Percentiles rank a stretch among this genome's conserved stretches.
These are phyloP conservation scores for Fusarium sp. DNA, from an alignment of 2,329 filamentous ascomycete genomes.

Conservation along the genomic window DNA sequence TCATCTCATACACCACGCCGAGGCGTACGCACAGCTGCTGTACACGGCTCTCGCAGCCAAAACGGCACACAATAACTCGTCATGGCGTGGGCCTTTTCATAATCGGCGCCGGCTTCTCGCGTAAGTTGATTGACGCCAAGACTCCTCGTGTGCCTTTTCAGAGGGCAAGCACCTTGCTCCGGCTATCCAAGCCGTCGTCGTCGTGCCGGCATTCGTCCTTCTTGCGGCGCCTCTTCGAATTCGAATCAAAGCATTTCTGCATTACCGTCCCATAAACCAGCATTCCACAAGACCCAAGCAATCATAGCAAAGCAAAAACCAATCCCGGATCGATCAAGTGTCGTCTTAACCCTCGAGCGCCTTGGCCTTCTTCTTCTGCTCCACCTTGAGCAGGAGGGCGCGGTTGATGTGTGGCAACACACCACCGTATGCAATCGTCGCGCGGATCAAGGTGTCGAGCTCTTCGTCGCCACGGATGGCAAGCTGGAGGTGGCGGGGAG, in stretches of 20 bases:
- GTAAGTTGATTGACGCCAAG: constrained; percentile 13
- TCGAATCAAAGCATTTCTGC: constrained; percentile 43
- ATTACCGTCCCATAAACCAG: constrained; percentile 43
- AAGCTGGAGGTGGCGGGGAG: constrained; percentile 94
- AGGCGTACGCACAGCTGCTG: constrained; percentile 39
- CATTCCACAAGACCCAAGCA: constrained; percentile 38
- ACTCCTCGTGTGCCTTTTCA: constrained; percentile 32
- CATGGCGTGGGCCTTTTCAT: constrained; percentile 24
- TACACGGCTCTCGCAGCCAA: constrained; percentile 40
- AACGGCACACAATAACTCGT: constrained; percentile 30
- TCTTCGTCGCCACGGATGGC: constrained; percentile 99
- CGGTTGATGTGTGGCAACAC: constrained; percentile 99
- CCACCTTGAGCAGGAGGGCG: constrained; percentile 91
- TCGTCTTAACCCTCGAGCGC: constrained; percentile 54
- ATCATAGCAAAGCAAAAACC: constrained; percentile 35
- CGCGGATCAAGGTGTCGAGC: constrained; percentile 94
- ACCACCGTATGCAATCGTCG: constrained; percentile 98
- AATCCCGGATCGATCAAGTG: constrained; percentile 16
- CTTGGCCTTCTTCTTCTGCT: constrained; percentile 92
- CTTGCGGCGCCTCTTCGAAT: constrained; percentile 39
- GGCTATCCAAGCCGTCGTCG: constrained; percentile 40
- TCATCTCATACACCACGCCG: constrained; percentile 36
- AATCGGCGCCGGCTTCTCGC: constrained; percentile 20
- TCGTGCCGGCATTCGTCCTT: constrained; percentile 34
- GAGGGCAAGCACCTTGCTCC: constrained; percentile 30